These are phyloP conservation scores for Amauroascus verrucosus DNA, from an alignment of 2,329 filamentous ascomycete genomes.

Conservation along the genomic window DNA sequence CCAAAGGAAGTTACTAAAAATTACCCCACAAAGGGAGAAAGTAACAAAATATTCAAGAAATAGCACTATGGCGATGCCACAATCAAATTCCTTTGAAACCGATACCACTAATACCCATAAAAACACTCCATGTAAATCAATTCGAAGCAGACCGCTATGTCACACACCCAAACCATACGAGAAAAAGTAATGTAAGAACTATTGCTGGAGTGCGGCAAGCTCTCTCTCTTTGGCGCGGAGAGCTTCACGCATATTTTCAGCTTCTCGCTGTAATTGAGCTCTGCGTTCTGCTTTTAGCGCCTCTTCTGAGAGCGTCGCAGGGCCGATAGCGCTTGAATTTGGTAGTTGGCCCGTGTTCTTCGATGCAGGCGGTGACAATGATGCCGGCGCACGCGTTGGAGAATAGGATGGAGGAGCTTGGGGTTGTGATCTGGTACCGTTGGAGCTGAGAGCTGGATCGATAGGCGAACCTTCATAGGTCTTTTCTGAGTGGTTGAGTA, in stretches of 20 bases:
- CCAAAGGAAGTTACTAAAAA: no score
- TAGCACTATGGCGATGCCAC: no score
- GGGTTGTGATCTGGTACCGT: slow-evolving; percentile 18
- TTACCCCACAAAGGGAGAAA: no score
- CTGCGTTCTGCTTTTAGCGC: slow-evolving; percentile 51
- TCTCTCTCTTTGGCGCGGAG: slow-evolving; percentile 65
- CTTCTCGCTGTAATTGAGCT: slow-evolving; percentile 58
- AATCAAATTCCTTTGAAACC: no score
- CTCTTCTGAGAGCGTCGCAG: slow-evolving; percentile 35
- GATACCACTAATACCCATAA: no score
- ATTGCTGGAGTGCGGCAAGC: slow-evolving; percentile 45
- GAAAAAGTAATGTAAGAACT: slow-evolving; percentile 11
- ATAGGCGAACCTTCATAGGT: slow-evolving; percentile 28
- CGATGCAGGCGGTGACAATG: slow-evolving; percentile 19
- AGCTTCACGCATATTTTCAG: slow-evolving; percentile 64
- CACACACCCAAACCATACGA: not conserved
- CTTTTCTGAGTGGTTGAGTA: slow-evolving; percentile 50
- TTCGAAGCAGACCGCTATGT: not conserved
- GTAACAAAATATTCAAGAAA: no score
- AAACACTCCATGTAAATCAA: no score
- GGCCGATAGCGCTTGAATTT: not conserved
- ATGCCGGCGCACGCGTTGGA: slow-evolving; percentile 5
- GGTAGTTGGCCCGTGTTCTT: slow-evolving; percentile 24
- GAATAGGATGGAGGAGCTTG: slow-evolving; percentile 19
- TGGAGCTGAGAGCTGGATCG: slow-evolving; percentile 31